A percentile compares a stretch with the other conserved stretches of the same genome.
phyloP scores from a whole-genome alignment of 805 yeast species.

The Nakazawaea ernobii region DNA sequence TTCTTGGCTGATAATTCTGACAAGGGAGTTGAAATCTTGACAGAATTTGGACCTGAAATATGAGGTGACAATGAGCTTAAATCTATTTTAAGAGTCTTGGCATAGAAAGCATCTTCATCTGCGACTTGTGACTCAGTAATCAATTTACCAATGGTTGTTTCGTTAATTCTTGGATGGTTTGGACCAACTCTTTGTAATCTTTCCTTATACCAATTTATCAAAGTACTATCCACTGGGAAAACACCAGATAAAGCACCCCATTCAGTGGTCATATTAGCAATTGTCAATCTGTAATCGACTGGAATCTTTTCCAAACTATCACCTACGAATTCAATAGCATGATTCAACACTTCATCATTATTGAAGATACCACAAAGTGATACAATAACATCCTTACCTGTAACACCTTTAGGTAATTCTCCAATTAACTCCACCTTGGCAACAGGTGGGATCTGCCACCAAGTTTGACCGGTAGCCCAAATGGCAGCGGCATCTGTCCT shows the following conservation, averaged over 20 bases:
- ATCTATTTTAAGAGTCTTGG: conserved; percentile 82
- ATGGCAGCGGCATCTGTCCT: conserved; percentile 98
- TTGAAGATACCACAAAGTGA: conserved; percentile 92
- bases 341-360: conserved; percentile 87
- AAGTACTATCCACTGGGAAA: conserved; percentile 87
- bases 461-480: conserved; percentile 99
- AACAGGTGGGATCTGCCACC: conserved; percentile 99
- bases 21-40: conserved; percentile 79
- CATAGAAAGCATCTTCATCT: conserved; percentile 78
- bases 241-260: conserved; percentile 98
- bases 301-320: conserved; percentile 66
- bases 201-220: conserved; percentile 71
- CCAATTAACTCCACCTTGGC: conserved; percentile 89
- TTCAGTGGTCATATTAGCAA: conserved; percentile 97
- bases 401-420: conserved; percentile 73
- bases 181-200: conserved; percentile 41
- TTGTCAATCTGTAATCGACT: conserved; percentile 81
- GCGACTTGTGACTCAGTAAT: conserved; percentile 40
- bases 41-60: conserved; percentile 96
- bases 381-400: conserved; percentile 96
- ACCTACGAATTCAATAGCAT: conserved; percentile 91
- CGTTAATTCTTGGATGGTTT: conserved; percentile 77
- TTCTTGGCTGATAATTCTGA: conserved; percentile 66
- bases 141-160: conserved; percentile 48
- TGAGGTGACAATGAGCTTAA: conserved; percentile 77